Base-by-base conservation (phyloP, 2,329 filamentous ascomycete species). In the Rhynchosporium graminicola region DNA sequence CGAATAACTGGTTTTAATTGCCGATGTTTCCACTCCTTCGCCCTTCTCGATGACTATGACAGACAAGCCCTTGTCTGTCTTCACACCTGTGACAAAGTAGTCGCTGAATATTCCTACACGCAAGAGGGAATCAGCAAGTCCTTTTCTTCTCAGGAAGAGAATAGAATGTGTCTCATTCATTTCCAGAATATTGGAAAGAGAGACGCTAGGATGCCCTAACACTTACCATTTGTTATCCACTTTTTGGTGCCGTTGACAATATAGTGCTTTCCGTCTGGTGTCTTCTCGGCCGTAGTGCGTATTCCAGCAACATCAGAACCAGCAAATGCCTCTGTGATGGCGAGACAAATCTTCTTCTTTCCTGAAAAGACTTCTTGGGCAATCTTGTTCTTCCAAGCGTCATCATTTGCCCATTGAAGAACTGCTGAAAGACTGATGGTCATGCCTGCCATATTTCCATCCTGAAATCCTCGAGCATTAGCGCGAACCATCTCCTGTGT, bases 241-340 rank as follows among this genome's bases (percentile, higher is more conserved):
- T 94, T 95, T 82, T 93, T 94, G 60, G 82, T 87, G 55, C 89
- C 89, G 63, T 90, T 91, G 56, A 92, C 77, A 52, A 92, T 82
- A 70, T 89, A 92, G 69, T 85, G 78, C 72, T 86, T 87, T n/a
- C 88, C 88, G 71, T 88, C 86, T 1, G 86, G 77, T 0, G 88
- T 91, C 79, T 92, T 91, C 68, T 82, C 82, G 1, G 90, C 91
- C 0, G 90, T 95, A 0, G 91, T 95, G 65, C 89, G 82, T 43
- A 96, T 80, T 15, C 89, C 87, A 13, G 91, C 90, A 4, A 96
- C 91, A 74, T 96, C 92, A 43, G 84, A 88, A 13, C 91, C 91
- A 15, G 91, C 91, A 76, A 96, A 95, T 0, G 92, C 91, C 77
- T 96, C 92, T 1, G 91, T 95, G 72, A 96, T 92, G 59, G 91